phyloP scores from a whole-genome alignment of 345 rosid species.

The Pistacia integerrima region DNA sequence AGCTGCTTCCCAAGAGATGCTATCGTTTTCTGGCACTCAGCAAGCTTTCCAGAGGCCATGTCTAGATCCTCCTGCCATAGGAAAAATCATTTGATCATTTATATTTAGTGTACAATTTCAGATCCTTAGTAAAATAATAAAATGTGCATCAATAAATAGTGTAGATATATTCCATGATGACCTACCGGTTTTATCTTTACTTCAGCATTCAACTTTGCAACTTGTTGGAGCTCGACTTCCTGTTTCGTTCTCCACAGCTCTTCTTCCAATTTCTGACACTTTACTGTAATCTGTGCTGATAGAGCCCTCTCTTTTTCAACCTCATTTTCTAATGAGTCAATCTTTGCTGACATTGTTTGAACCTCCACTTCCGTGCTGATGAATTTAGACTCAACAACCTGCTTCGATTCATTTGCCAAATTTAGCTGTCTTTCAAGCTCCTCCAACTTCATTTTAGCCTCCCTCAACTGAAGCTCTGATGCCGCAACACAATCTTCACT shows the following conservation, averaged over 20 bases:
- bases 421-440: conserved; percentile 51
- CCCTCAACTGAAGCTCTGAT: conserved; percentile 53
- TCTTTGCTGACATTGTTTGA: conserved; percentile 45
- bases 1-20: conserved; percentile 82
- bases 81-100: conserved; percentile 12
- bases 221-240: conserved; percentile 50
- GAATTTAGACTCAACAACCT: conserved; percentile 58
- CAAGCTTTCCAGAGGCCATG: conserved; percentile 80
- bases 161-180: not conserved
- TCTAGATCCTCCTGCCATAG: conserved; percentile 72
- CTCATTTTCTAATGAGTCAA: conserved; percentile 59
- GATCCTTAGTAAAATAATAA: not conserved
- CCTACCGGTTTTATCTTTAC: conserved; percentile 82
- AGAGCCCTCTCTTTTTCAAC: conserved; percentile 53
- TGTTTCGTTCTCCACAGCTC: conserved; percentile 53
- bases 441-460: conserved; percentile 48
- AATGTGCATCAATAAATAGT: not conserved
- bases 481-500: conserved; percentile 42
- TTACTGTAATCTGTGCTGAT: conserved; percentile 46
- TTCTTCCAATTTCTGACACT: conserved; percentile 69
- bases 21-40: conserved; percentile 92
- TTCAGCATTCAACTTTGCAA: conserved; percentile 37
- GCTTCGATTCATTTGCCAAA: conserved; percentile 46
- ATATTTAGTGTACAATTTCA: not conserved
- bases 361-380: conserved; percentile 51